phyloP scores from a whole-genome alignment of 78 protist genomes.

The Anaeramoeba ignava region DNA sequence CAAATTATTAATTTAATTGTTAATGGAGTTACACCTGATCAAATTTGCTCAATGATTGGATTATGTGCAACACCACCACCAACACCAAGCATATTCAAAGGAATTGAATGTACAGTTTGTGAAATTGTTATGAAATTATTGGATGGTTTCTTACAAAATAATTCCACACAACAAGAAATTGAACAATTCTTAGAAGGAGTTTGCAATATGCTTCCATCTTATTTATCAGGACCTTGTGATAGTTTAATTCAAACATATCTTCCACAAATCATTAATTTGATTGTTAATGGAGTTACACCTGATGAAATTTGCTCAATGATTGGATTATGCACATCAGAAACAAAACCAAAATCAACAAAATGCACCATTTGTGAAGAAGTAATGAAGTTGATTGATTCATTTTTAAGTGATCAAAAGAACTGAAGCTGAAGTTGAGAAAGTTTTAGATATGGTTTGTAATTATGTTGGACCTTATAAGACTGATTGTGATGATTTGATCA shows the following conservation, averaged over 20 bases:
- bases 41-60: background rate
- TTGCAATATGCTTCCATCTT: background rate
- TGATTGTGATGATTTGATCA: too few relatives aligned
- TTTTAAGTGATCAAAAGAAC: background rate
- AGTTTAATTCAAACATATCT: background rate
- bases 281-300: background rate
- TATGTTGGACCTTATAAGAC: too few relatives aligned
- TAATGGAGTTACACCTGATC: background rate
- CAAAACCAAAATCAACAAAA: background rate
- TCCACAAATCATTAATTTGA: background rate
- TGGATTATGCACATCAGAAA: background rate
- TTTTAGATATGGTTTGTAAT: background rate
- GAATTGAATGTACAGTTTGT: constrained; percentile 1
- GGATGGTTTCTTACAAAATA: background rate
- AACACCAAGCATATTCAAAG: too few relatives aligned
- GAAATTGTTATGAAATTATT: background rate
- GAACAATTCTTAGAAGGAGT: background rate
- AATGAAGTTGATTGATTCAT: background rate
- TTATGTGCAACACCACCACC: too few relatives aligned
- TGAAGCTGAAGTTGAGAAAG: background rate
- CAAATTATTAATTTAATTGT: background rate
- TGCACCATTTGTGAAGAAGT: background rate
- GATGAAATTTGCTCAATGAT: background rate
- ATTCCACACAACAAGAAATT: background rate
- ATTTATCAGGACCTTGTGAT: background rate